These are phyloP conservation scores for Protomyces gravidus DNA, from an alignment of 1,139 yeast genomes.

Conservation along the genomic window DNA sequence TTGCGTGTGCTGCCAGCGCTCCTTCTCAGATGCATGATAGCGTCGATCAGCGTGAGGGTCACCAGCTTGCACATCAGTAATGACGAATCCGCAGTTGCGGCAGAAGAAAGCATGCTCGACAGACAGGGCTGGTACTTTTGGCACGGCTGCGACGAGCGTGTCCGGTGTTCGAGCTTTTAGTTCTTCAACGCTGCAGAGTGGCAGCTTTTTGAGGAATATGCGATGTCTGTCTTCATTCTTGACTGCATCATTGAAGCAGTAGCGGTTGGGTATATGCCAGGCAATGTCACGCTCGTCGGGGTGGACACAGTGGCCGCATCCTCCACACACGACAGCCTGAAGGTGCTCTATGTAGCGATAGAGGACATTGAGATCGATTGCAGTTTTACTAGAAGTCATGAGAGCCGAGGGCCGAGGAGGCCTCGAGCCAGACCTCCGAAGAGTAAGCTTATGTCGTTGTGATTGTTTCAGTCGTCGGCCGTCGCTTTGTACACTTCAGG, in stretches of 20 bases:
- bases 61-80: not conserved
- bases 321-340: not conserved
- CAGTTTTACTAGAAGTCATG: no score
- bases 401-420: no score
- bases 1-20: not conserved
- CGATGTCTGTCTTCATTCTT: not conserved
- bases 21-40: not conserved
- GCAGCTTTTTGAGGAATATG: not conserved
- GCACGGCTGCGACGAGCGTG: not conserved
- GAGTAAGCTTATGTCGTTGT: no score
- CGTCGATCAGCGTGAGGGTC: not conserved
- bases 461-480: no score
- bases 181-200: not conserved
- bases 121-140: not conserved
- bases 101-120: not conserved
- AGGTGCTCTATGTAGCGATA: not conserved
- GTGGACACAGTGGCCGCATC: not conserved
- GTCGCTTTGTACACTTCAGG: no score
- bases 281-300: not conserved
- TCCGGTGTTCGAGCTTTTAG: not conserved
- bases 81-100: not conserved
- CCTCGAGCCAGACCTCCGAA: no score
- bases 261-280: not conserved
- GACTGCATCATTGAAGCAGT: not conserved
- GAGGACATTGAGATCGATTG: not conserved